phyloP scores from a whole-genome alignment of 2,329 filamentous ascomycete species.

The Ceratocystis destructans region DNA sequence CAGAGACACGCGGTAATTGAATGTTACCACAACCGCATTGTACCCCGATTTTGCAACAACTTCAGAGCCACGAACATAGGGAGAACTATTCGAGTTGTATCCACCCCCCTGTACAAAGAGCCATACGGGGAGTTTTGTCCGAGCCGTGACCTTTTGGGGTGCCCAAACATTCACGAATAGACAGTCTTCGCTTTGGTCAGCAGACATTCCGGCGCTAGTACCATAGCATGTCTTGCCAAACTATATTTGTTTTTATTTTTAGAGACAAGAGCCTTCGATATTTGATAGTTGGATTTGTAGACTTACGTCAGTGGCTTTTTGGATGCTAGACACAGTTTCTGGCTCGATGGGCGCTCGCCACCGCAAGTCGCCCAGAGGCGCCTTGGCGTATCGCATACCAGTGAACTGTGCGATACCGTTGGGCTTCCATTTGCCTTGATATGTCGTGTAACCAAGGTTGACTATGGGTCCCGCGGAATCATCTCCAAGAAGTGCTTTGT shows the following conservation, averaged over 20 bases:
- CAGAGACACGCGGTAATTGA: slow-evolving; percentile 35
- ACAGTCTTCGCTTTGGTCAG: slow-evolving; percentile 34
- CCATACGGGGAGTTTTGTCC: slow-evolving; percentile 28
- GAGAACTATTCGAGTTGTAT: slow-evolving; percentile 32
- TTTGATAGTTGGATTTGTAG: background rate
- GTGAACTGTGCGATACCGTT: slow-evolving; percentile 22
- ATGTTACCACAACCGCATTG: slow-evolving; percentile 31
- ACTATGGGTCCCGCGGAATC: slow-evolving; percentile 5
- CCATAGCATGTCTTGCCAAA: slow-evolving; percentile 17
- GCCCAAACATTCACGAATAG: slow-evolving; percentile 37
- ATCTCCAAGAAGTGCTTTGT: slow-evolving; percentile 2
- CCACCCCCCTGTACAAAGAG: slow-evolving; percentile 35
- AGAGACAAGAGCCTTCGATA: slow-evolving; percentile 27
- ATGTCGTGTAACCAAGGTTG: slow-evolving; percentile 1
- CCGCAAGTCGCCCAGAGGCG: slow-evolving; percentile 27
- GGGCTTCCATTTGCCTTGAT: slow-evolving; percentile 10
- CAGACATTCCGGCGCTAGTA: slow-evolving; percentile 5
- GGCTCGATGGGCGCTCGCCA: slow-evolving; percentile 30
- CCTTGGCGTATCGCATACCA: slow-evolving; percentile 30
- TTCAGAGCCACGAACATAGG: slow-evolving; percentile 31
- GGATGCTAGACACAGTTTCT: slow-evolving; percentile 24
- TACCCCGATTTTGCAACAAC: slow-evolving; percentile 28
- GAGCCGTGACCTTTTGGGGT: slow-evolving; percentile 25
- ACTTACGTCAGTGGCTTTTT: slow-evolving; percentile 16
- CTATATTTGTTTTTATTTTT: slow-evolving; percentile 26